Base-by-base conservation (phyloP, 169 alveolate species). In the Plasmodium inui region DNA sequence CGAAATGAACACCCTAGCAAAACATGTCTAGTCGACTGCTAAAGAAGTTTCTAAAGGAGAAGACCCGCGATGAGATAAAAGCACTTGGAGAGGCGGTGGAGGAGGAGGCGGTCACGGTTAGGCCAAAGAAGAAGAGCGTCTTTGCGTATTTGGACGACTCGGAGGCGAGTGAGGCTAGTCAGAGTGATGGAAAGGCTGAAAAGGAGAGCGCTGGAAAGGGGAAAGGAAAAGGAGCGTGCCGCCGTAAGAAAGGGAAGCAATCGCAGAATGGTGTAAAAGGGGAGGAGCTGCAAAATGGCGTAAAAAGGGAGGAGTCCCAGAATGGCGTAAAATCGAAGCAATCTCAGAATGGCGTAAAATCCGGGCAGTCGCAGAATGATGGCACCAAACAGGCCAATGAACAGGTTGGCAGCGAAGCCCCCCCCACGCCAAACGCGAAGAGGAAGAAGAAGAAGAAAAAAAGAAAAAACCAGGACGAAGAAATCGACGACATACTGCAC, bases 1-100 rank as follows among this genome's bases (percentile, higher is more conserved):
- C n/a, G 26, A 74, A 28, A 17, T 19, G 2, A 1, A 7, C 41
- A 10, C n/a, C 26, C n/a, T 22, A 84, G 32, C 72, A 84, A 70
- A 85, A n/a, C 79, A 85, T 85, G 93, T 85, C 93, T 55, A 85
- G 93, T 53, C 57, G 93, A 32, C 28, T 85, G 32, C 28, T 85
- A 19, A 85, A 85, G 67, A 85, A 85, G 32, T 50, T 85, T 28
- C 34, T 85, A 30, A 85, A 85, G 41, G 93, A 85, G 71, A 74
- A 85, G 67, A 85, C 44, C 30, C 53, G 85, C 46, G 93, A 85
- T 85, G 93, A 85, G 32, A 85, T 85, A 53, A 85, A 85, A 3
- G 76, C 55, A 76, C 76, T 85, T n/a, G 79, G 30, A 3, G 76
- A 85, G 67, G 14, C 61, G 7, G 81, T 50, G n/a, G 79, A 82